Evolutionary conservation across 345 rosid genomes (phyloP).

Genomic region (Tarenaya hassleriana): DNA sequence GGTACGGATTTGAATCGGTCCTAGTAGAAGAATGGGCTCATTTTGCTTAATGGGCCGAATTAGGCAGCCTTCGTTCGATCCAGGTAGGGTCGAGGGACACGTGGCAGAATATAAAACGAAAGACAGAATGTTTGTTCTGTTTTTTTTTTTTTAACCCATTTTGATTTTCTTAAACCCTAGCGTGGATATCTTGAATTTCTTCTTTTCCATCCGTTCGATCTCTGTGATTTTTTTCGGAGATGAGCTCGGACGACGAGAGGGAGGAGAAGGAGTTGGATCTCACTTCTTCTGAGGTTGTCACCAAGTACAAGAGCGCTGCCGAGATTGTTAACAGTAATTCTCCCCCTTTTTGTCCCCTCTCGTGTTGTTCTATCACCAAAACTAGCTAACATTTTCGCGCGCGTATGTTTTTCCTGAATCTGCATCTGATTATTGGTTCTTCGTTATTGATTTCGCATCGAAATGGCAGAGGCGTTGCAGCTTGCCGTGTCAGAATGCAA

Average conservation of each 20-base stretch:
- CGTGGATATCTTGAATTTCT: too few species aligned
- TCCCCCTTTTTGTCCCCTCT: background rate
- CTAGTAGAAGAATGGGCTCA: too few species aligned
- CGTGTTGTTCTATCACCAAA: background rate
- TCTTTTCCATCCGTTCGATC: background rate
- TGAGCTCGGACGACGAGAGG: constrained; percentile 97
- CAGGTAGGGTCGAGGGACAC: too few species aligned
- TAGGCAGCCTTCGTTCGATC: too few species aligned
- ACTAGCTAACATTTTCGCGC: background rate
- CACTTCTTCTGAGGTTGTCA: constrained; percentile 83
- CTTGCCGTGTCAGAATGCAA: constrained; percentile 69
- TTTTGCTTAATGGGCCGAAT: too few species aligned
- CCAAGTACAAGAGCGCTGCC: constrained; percentile 93
- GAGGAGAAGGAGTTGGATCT: constrained; percentile 99
- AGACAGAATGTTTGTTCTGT: too few species aligned
- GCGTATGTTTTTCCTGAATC: background rate
- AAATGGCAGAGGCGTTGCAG: constrained; percentile 77
- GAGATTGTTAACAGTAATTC: constrained; percentile 83
- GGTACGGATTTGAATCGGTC: too few species aligned
- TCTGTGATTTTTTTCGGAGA: constrained; percentile 7
- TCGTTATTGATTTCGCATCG: background rate
- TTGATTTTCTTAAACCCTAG: constrained; percentile 18
- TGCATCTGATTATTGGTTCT: background rate
- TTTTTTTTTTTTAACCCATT: constrained; percentile 1
- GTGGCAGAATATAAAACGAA: too few species aligned